phyloP scores from a whole-genome alignment of 148 eudicot species.

The Heliamphora exappendiculata region DNA sequence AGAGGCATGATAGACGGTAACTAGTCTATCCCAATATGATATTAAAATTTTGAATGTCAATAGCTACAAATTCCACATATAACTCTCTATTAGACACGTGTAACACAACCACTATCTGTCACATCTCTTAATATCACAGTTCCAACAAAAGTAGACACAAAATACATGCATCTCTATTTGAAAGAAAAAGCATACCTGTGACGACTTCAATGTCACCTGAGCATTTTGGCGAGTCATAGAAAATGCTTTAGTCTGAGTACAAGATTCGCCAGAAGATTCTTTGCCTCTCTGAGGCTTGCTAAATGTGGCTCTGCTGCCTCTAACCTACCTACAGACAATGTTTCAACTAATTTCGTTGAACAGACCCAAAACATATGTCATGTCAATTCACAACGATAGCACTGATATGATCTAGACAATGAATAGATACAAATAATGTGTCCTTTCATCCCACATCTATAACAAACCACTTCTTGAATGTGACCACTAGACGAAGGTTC shows the following conservation, averaged over 20 bases:
- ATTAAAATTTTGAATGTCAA: too few species aligned
- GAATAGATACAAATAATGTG: not conserved
- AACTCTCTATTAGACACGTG: not conserved
- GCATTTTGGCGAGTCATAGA: not conserved
- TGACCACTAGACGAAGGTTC: not conserved
- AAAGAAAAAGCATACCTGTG: not conserved
- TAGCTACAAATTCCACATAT: not conserved
- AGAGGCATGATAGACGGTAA: not conserved
- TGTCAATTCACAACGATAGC: not conserved
- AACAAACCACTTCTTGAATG: not conserved
- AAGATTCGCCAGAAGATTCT: not conserved
- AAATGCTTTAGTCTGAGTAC: not conserved
- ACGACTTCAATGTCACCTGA: not conserved
- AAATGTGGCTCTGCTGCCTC: not conserved
- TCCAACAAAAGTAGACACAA: not conserved
- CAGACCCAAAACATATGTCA: not conserved
- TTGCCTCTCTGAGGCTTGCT: not conserved
- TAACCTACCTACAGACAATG: not conserved
- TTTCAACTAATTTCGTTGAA: not conserved
- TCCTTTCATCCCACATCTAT: not conserved
- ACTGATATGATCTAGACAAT: not conserved
- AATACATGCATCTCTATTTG: not conserved
- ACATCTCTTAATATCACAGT: not conserved
- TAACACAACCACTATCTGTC: too few species aligned
- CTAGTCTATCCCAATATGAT: not conserved